Evolutionary conservation across 2,329 filamentous ascomycete genomes (phyloP).

Genomic region (Seiridium unicorne): DNA sequence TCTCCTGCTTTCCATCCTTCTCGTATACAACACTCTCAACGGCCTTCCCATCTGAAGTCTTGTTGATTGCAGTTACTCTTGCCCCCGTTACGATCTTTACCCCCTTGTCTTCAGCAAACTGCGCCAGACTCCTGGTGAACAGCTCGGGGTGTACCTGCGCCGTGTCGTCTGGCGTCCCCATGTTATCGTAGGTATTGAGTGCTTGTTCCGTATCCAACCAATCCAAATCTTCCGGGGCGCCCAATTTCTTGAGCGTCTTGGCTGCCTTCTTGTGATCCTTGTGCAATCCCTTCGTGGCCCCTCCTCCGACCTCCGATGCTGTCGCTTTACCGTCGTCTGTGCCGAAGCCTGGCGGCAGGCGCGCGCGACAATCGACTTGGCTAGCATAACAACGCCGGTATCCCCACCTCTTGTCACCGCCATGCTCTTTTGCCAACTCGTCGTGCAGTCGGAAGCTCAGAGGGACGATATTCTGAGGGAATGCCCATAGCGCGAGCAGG

Average conservation of each 20-base stretch:
- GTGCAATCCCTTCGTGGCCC: conserved; percentile 23
- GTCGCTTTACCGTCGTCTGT: neutral
- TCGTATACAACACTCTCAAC: conserved; percentile 14
- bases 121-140: conserved; percentile 72
- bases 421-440: conserved; percentile 67
- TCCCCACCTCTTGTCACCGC: conserved; percentile 67
- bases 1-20: conserved; percentile 16
- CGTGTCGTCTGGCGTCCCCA: conserved; percentile 55
- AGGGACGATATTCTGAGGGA: conserved; percentile 67
- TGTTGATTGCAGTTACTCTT: conserved; percentile 15
- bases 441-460: conserved; percentile 69
- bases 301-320: conserved; percentile 1
- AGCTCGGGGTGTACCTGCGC: conserved; percentile 78
- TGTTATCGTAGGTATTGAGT: conserved; percentile 36
- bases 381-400: conserved; percentile 50
- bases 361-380: conserved; percentile 29
- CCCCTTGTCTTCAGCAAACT: conserved; percentile 62
- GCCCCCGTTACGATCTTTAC: conserved; percentile 29
- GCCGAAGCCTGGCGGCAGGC: conserved; percentile 21
- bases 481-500: conserved; percentile 72
- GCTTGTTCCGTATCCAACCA: conserved; percentile 60
- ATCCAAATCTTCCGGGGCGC: conserved; percentile 59
- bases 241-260: conserved; percentile 22
- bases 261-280: conserved; percentile 27
- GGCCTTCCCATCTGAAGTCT: conserved; percentile 15